A percentile compares a stretch with the other conserved stretches of the same genome.
Conservation (phyloP, 2,329 filamentous ascomycete genomes). For the Stemphylium beticola region DNA sequence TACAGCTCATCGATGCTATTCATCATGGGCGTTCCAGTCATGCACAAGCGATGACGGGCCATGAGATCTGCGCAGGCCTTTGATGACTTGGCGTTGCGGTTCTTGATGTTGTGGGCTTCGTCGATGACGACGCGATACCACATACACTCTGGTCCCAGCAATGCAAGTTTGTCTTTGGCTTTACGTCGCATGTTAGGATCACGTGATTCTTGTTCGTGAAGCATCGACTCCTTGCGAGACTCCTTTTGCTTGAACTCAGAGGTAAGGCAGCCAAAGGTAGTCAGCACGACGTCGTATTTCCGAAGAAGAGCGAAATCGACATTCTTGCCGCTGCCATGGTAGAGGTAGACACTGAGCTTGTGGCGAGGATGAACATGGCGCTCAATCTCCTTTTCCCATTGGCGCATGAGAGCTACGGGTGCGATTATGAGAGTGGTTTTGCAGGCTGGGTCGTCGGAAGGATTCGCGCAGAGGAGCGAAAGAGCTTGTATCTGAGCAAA, state of each 20-base stretch:
- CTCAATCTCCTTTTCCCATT: slow-evolving; percentile 83
- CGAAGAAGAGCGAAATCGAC: slow-evolving; percentile 65
- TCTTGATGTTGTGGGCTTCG: slow-evolving; percentile 83
- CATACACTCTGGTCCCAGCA: slow-evolving; percentile 65
- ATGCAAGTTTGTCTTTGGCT: slow-evolving; percentile 33
- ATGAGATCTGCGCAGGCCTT: slow-evolving; percentile 65
- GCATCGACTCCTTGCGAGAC: slow-evolving; percentile 55
- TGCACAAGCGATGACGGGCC: slow-evolving; percentile 71
- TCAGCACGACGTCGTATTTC: slow-evolving; percentile 75
- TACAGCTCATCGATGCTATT: slow-evolving; percentile 80
- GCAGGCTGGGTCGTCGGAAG: slow-evolving; percentile 61
- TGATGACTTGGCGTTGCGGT: slow-evolving; percentile 67
- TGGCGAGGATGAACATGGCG: slow-evolving; percentile 68
- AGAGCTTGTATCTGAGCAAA: slow-evolving; percentile 65
- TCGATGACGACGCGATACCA: slow-evolving; percentile 75
- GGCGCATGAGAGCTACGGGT: slow-evolving; percentile 78
- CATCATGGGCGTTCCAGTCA: slow-evolving; percentile 89
- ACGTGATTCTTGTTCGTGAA: slow-evolving; percentile 51
- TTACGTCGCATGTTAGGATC: slow-evolving; percentile 25
- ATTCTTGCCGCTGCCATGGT: slow-evolving; percentile 67
- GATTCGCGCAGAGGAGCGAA: slow-evolving; percentile 73
- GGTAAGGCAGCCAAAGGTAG: slow-evolving; percentile 76
- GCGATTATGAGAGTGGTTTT: slow-evolving; percentile 85
- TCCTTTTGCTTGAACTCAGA: slow-evolving; percentile 69
- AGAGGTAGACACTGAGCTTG: slow-evolving; percentile 69